A percentile compares a stretch with the other conserved stretches of the same genome.
These are phyloP conservation scores for Dendrobium nobile DNA, from an alignment of 106 monocot species.

Conservation along the genomic window DNA sequence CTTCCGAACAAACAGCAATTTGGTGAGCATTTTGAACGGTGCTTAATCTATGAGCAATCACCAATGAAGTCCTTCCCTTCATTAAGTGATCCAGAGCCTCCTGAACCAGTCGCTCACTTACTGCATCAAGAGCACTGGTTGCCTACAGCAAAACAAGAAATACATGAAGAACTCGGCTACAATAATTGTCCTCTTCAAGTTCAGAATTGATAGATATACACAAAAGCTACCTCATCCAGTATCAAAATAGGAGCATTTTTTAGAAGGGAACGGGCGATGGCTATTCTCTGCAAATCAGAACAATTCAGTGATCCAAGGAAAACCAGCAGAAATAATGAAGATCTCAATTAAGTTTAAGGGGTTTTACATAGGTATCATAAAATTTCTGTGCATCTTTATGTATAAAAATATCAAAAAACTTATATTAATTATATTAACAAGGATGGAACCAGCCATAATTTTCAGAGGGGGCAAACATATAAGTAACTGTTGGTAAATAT, in stretches of 20 bases:
- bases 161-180: too few relatives aligned
- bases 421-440: too few relatives aligned
- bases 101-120: conserved; percentile 90
- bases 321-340: too few relatives aligned
- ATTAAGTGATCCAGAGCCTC: conserved; percentile 84
- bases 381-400: too few relatives aligned
- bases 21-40: conserved; percentile 94
- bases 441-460: too few relatives aligned
- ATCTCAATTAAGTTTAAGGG: too few relatives aligned
- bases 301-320: background rate
- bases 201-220: background rate
- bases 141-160: conserved; percentile 40
- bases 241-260: conserved; percentile 93
- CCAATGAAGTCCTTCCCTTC: conserved; percentile 85
- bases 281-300: conserved; percentile 63
- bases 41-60: conserved; percentile 93
- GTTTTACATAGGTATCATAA: too few relatives aligned
- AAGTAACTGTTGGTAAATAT: too few relatives aligned
- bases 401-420: too few relatives aligned
- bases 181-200: too few relatives aligned
- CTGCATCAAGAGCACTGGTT: conserved; percentile 92
- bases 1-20: conserved; percentile 84
- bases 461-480: too few relatives aligned
- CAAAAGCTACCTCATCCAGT: conserved; percentile 73
- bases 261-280: conserved; percentile 90